A percentile compares a stretch with the other conserved stretches of the same genome.
These are phyloP conservation scores for Euphorbia celastroides DNA, from an alignment of 441 rosid genomes.

Conservation along the genomic window DNA sequence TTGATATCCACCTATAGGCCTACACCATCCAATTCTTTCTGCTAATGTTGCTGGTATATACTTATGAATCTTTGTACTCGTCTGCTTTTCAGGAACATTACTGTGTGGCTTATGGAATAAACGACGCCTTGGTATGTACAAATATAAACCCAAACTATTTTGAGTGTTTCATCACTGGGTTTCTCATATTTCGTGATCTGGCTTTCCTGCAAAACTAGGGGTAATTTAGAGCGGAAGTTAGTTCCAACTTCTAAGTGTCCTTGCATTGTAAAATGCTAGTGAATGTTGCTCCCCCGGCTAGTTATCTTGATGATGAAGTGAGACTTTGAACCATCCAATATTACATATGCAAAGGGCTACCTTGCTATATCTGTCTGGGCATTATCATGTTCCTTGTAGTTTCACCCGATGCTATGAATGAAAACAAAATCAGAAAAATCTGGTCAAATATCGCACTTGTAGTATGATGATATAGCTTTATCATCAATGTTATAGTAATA, in stretches of 20 bases:
- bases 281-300: too few species aligned
- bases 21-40: constrained; percentile 8
- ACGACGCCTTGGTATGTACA: constrained; percentile 69
- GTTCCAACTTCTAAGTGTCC: not conserved
- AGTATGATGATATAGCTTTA: not conserved
- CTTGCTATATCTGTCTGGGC: too few species aligned
- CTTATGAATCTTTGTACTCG: constrained; percentile 11
- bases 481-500: not conserved
- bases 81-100: constrained; percentile 65
- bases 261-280: not conserved
- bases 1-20: constrained; percentile 1
- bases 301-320: constrained; percentile 4
- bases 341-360: not conserved
- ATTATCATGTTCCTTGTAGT: too few species aligned
- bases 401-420: too few species aligned
- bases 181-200: constrained; percentile 4
- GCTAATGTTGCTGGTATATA: not conserved
- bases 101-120: constrained; percentile 79
- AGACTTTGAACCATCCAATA: not conserved
- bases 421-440: not conserved
- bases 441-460: not conserved
- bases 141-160: constrained; percentile 2
- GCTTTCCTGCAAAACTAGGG: not conserved
- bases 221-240: not conserved
- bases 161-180: not conserved